Percentiles rank a stretch among this genome's conserved stretches.
Evolutionary conservation across 2,329 filamentous ascomycete species (phyloP).

Genomic region (Diaporthe citrichinensis): DNA sequence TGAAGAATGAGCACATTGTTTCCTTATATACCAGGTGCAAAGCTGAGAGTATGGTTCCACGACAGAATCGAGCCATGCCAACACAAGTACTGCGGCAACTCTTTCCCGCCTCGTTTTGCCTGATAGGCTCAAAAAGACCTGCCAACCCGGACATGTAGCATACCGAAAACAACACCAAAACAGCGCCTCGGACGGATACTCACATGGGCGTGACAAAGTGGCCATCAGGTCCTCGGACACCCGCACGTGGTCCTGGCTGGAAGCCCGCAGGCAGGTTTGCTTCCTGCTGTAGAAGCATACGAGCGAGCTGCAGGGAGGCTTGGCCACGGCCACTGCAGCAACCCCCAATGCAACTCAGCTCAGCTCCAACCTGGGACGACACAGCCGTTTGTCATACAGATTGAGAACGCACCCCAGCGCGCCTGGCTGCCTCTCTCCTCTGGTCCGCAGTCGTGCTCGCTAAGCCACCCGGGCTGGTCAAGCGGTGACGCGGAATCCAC

Average conservation of each 20-base stretch:
- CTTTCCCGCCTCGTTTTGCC: conserved; percentile 20
- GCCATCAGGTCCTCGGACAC: neutral
- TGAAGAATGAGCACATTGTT: conserved; percentile 34
- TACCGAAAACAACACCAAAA: neutral
- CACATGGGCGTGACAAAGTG: neutral
- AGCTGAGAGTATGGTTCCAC: conserved; percentile 9
- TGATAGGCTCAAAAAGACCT: conserved; percentile 31
- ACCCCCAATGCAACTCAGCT: neutral
- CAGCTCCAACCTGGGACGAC: conserved; percentile 10
- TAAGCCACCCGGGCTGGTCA: conserved; percentile 32
- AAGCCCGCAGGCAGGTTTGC: conserved; percentile 1
- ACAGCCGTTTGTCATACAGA: conserved; percentile 14
- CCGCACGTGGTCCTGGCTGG: conserved; percentile 3
- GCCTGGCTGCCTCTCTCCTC: neutral
- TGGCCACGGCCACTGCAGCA: conserved; percentile 5
- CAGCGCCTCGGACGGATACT: conserved; percentile 1
- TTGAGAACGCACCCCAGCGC: conserved; percentile 19
- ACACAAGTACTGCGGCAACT: neutral
- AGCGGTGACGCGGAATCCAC: conserved; percentile 18
- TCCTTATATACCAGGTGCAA: conserved; percentile 30
- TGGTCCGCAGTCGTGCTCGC: conserved; percentile 4
- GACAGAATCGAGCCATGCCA: conserved; percentile 10
- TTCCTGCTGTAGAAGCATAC: neutral
- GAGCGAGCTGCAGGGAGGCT: neutral
- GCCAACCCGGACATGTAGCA: conserved; percentile 32